Base-by-base conservation (phyloP, 352 stramenopile species). In the Globisporangium parvum region DNA sequence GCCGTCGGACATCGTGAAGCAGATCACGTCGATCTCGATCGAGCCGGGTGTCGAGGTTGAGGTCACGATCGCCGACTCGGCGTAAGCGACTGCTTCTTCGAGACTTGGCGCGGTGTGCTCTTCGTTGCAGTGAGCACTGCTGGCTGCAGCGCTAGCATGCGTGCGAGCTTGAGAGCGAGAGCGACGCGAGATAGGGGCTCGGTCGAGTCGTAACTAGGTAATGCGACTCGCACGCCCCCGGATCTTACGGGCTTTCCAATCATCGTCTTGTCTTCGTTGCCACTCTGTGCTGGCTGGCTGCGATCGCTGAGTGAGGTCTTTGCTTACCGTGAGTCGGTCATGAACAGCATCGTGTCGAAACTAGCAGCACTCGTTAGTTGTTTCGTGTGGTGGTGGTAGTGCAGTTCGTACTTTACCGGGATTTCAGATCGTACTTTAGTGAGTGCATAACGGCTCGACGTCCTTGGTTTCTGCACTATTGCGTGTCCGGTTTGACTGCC, bases 21-120 rank as follows among this genome's bases (percentile, higher is more conserved):
- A 99, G 82, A 98, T 99, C 77, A 99, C 97, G 56, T 98, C 89
- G 64, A 99, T 99, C 84, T 96, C 84, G 60, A 99, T 99, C 70
- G 97, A 99, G 78, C 93, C 97, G 63, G 97, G 96, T 91, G 96
- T 99, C 52, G 95, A 98, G 75, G 94, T 99, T 69, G 96, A 99
- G 79, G 96, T 99, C 60, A 98, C 89, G 60, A 98, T 98, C 77
- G 93, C 94, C 60, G 92, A 98, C 83, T 91, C 83, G 46, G 79
- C 78, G 48, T 93, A 90, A 90, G 69, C 54, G 62, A 52, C 39
- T 14, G 5, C 35, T 20, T n/a, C 10, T 17, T 45, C 40, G 8
- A 21, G 12, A 11, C n/a, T n/a, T n/a, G n/a, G 26, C 11, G 48
- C 21, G 14, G 23, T 14, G 23, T 15, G 8, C 3, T 21, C 5